Base-by-base conservation (phyloP, 441 rosid species). In the Euphorbia celastroides region DNA sequence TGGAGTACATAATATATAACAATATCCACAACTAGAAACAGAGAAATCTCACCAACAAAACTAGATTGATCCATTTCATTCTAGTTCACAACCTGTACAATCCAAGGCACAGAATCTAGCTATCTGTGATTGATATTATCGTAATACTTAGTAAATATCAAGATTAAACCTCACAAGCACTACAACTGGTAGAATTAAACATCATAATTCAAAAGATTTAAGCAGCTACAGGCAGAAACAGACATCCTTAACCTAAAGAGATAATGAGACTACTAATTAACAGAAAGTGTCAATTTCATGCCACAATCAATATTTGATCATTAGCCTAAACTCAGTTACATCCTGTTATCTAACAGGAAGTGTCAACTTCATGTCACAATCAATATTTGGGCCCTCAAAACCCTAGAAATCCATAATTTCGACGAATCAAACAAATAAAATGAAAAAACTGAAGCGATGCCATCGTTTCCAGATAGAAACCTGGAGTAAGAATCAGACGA, bases 401-500 rank as follows among this genome's bases (percentile, higher is more conserved):
- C 31, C 22, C 32, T n/a, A 34, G n/a, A 65, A 51, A 22, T 28
- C 28, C 19, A 16, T 20, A 36, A n/a, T n/a, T n/a, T n/a, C n/a
- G n/a, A n/a, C n/a, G n/a, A n/a, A n/a, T n/a, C n/a, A n/a, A n/a
- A n/a, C n/a, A n/a, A 38, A 10, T 56, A 12, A 2, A 17, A 14
- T 9, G 30, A 25, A 25, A 23, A 38, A 10, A 38, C 23, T 5
- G 6, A 67, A 57, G 5, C 42, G 31, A 42, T 57, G n/a, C 7
- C 0, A 36, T 30, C 19, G 30, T 55, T 20, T 8, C 30, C 16
- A 31, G 28, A 22, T 27, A 54, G 48, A 56, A 57, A 81, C 96
- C 93, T 84, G 80, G 93, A 78, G 50, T 81, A 54, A 50, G 93
- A 85, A 59, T 75, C 81, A 20, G 82, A n/a, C n/a, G n/a, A 82